Base-by-base conservation (phyloP, 441 rosid species). In the Croton laevigatus region DNA sequence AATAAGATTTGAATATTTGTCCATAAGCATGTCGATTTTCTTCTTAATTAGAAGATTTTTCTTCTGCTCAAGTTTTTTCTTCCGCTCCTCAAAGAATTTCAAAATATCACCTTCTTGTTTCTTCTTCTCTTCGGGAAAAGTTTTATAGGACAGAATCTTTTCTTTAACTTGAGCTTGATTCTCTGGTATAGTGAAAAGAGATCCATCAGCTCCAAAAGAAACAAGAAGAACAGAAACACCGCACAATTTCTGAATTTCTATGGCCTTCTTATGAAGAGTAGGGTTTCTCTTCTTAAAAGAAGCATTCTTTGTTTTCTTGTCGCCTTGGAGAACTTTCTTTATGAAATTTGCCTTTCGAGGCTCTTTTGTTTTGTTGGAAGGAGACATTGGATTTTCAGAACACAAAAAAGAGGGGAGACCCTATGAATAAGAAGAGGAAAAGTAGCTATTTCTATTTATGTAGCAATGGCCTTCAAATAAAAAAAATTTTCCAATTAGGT, bases 241-340 rank as follows among this genome's bases (percentile, higher is more conserved):
- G 36, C 77, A 68, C 0, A 62, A 38, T n/a, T 59, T 62, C 3
- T 51, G 55, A 14, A 74, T 34, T 48, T 74, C 52, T 1, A 7
- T 4, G 6, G 77, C 64, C 46, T 74, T 74, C 49, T 69, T 74
- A 37, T 68, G 63, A 42, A 55, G 22, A 16, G 69, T 69, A 1
- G 69, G 42, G 11, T 22, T 46, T 23, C 77, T 62, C 69, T 68
- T 45, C 34, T 19, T 1, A 37, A 72, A 59, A 40, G 37, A 61
- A 23, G 55, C 16, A 11, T 23, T 38, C 10, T 49, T 55, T 0
- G 17, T 22, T 22, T 23, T 36, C 10, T 34, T 10, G 44, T 65
- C 57, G 3, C 57, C 42, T 3, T 10, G 2, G 8, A 48, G 14
- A 19, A 65, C 32, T 11, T 34, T 65, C 8, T 16, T 65, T 27